These are phyloP conservation scores for Dillenia turbinata DNA, from an alignment of 164 flowering plant genomes.

Conservation along the genomic window DNA sequence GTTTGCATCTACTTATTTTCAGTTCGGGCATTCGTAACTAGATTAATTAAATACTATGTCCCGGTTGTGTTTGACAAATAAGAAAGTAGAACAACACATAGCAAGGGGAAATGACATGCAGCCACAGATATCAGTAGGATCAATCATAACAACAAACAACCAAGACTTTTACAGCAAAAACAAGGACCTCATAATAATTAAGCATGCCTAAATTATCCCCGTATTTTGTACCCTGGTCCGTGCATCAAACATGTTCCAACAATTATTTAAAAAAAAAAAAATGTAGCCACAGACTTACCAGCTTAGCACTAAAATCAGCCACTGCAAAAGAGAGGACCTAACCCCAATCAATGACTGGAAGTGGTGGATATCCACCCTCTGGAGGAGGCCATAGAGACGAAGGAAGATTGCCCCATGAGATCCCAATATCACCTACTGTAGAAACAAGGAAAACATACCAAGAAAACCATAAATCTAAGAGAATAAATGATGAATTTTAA, in stretches of 20 bases:
- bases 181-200: neutral
- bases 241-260: neutral
- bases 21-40: too few species aligned
- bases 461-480: neutral
- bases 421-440: conserved; percentile 33
- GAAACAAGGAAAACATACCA: neutral
- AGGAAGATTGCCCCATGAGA: conserved; percentile 72
- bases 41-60: too few species aligned
- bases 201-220: neutral
- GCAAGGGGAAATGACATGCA: too few species aligned
- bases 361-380: conserved; percentile 77
- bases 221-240: neutral
- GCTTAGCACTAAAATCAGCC: too few species aligned
- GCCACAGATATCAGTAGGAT: too few species aligned
- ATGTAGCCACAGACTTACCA: too few species aligned
- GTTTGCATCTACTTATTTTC: too few species aligned
- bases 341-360: conserved; percentile 90
- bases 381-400: conserved; percentile 89
- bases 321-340: conserved; percentile 11
- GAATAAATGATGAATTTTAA: neutral
- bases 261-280: too few species aligned
- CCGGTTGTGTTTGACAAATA: too few species aligned
- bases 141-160: neutral
- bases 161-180: neutral
- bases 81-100: too few species aligned